Evolutionary conservation across 352 stramenopile species (phyloP).

Genomic region (Elongisporangium anandrum): DNA sequence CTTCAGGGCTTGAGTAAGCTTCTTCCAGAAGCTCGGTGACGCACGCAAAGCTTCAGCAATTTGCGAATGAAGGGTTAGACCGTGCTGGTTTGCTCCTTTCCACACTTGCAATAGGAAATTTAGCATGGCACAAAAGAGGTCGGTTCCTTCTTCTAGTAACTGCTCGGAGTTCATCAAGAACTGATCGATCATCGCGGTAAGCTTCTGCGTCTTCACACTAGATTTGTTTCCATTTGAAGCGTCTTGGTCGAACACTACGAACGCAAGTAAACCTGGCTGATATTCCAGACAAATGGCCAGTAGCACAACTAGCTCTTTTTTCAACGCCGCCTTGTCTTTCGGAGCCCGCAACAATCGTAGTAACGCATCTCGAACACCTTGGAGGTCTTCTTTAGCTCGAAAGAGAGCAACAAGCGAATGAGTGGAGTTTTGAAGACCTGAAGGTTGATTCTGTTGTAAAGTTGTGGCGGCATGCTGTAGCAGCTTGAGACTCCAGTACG

Average conservation of each 20-base stretch:
- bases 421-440: constrained; percentile 11
- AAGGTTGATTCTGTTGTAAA: constrained; percentile 6
- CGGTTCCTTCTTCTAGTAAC: constrained; percentile 46
- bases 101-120: constrained; percentile 55
- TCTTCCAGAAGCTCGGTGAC: constrained; percentile 44
- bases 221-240: background rate
- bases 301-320: constrained; percentile 46
- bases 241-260: constrained; percentile 33
- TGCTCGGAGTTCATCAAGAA: constrained; percentile 57
- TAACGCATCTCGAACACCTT: constrained; percentile 33
- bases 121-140: constrained; percentile 54
- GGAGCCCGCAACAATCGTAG: constrained; percentile 29
- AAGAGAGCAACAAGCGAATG: constrained; percentile 55
- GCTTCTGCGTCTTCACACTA: constrained; percentile 3
- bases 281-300: constrained; percentile 48
- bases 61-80: constrained; percentile 32
- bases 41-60: constrained; percentile 36
- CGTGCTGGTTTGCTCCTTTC: constrained; percentile 37
- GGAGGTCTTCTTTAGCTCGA: constrained; percentile 31
- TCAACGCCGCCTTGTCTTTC: constrained; percentile 12
- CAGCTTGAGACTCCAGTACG: constrained; percentile 43
- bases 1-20: constrained; percentile 50
- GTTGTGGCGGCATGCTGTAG: constrained; percentile 35
- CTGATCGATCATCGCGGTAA: constrained; percentile 29
- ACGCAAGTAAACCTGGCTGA: constrained; percentile 57